A percentile compares a stretch with the other conserved stretches of the same genome.
These are phyloP conservation scores for Lactarius pseudohatsudake DNA, from an alignment of 768 basidiomycete genomes.

Conservation along the genomic window DNA sequence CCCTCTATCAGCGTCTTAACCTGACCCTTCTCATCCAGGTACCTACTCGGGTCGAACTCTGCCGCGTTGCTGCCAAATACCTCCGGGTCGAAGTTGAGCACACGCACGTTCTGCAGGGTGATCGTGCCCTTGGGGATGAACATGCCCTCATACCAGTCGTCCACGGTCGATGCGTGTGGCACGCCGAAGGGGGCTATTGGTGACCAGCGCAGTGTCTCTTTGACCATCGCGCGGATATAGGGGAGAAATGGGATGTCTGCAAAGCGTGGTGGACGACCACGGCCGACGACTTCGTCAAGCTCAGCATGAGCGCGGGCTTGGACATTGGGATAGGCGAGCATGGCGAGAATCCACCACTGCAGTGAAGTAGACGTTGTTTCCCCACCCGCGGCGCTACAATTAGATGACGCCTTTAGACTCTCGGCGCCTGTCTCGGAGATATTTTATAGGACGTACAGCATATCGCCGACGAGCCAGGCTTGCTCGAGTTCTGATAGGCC, in stretches of 20 bases:
- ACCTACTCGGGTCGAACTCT: constrained; percentile 4
- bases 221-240: constrained; percentile 40
- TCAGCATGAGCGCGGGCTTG: constrained; percentile 43
- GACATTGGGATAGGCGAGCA: constrained; percentile 41
- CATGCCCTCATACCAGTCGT: constrained; percentile 22
- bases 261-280: constrained; percentile 39
- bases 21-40: constrained; percentile 10
- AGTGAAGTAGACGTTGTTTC: constrained; percentile 30
- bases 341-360: constrained; percentile 40
- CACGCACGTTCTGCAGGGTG: constrained; percentile 1
- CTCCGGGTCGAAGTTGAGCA: not conserved
- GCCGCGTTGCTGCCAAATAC: not conserved
- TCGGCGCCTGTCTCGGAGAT: not conserved
- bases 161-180: not conserved
- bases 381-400: not conserved
- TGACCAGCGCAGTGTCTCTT: constrained; percentile 37
- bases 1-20: constrained; percentile 25
- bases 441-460: constrained; percentile 15
- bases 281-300: constrained; percentile 41
- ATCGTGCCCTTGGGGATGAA: constrained; percentile 25
- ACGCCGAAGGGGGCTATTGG: constrained; percentile 30
- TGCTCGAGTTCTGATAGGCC: constrained; percentile 16
- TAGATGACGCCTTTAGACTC: not conserved
- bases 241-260: constrained; percentile 37
- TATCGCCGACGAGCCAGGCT: constrained; percentile 25